Evolutionary conservation across 1,139 yeast genomes (phyloP), one percentile per base, ranked within the genome.

Genomic region (Kazachstania sp.): DNA sequence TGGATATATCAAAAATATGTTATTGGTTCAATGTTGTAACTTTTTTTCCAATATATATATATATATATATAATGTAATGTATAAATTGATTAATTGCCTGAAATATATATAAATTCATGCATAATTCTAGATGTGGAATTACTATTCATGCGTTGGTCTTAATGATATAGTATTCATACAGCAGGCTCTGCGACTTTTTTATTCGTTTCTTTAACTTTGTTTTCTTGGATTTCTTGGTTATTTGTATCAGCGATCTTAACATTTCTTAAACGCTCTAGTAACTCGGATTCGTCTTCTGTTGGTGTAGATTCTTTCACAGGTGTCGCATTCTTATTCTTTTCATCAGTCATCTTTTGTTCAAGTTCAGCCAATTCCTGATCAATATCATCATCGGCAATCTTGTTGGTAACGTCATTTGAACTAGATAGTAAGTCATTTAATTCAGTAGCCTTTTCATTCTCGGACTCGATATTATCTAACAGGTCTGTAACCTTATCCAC

Each of bases 391-490:
- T 57, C 61, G 3, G 54, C 51, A 12, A 44, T 48, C 1, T 45
- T 35, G 29, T 54, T 52, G 19, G 15, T 30, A 3, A 13, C 26
- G 4, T 13, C 32, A 12, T 20, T 52, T 55, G 28, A 54, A 51
- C 19, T 26, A 6, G 36, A 12, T 46, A 78, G 56, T 1, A 70
- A 67, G 4, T 70, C 68, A 3, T 69, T 55, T 4, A 77, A 61
- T 44, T 66, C 66, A 44, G 70, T 67, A 4, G 67, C 58, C 13
- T 62, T 61, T 0, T 56, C 63, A 28, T 71, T 65, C 46, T 73
- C 72, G 7, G 70, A 74, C 23, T 71, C 70, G 3, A 78, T 55
- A 16, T 72, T 75, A 29, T 64, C 64, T 51, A 73, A 65, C 6
- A 77, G 54, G 0, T 68, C 61, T 66, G 77, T 68, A 57, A 68